A percentile compares a stretch with the other conserved stretches of the same genome.
Evolutionary conservation across 2,329 filamentous ascomycete species (phyloP).

Genomic region (Tolypocladium guangdongense): DNA sequence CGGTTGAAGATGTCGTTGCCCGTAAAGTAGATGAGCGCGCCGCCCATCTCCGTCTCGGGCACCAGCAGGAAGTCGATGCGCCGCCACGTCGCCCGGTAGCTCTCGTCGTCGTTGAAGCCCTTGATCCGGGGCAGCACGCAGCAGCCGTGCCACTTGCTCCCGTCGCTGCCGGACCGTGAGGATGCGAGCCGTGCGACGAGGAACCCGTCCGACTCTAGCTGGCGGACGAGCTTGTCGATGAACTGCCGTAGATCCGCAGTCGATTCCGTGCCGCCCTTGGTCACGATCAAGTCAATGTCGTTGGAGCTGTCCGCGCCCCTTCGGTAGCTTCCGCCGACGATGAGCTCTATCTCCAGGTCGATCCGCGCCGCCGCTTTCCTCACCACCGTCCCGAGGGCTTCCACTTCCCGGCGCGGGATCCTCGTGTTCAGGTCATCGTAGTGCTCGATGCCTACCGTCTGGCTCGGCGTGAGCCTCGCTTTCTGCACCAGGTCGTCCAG

Average conservation of each 20-base stretch:
- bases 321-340: slow-evolving; percentile 76
- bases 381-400: slow-evolving; percentile 56
- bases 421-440: slow-evolving; percentile 69
- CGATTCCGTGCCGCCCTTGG: slow-evolving; percentile 46
- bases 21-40: slow-evolving; percentile 87
- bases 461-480: slow-evolving; percentile 55
- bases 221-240: slow-evolving; percentile 50
- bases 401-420: slow-evolving; percentile 69
- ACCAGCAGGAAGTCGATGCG: slow-evolving; percentile 80
- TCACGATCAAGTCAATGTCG: slow-evolving; percentile 81
- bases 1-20: slow-evolving; percentile 93
- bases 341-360: slow-evolving; percentile 55
- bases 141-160: slow-evolving; percentile 83
- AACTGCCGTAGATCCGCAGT: slow-evolving; percentile 48
- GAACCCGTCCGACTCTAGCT: slow-evolving; percentile 51
- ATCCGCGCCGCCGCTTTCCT: slow-evolving; percentile 43
- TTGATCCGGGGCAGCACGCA: slow-evolving; percentile 50
- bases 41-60: slow-evolving; percentile 67
- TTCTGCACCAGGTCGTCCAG: slow-evolving; percentile 57
- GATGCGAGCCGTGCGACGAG: slow-evolving; percentile 60
- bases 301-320: slow-evolving; percentile 63
- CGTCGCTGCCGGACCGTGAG: slow-evolving; percentile 32
- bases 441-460: slow-evolving; percentile 66
- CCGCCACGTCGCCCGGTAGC: slow-evolving; percentile 51
- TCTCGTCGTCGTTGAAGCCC: slow-evolving; percentile 18